Base-by-base conservation (phyloP, 352 stramenopile genomes). In the Pythium rhizo-oryzae region DNA sequence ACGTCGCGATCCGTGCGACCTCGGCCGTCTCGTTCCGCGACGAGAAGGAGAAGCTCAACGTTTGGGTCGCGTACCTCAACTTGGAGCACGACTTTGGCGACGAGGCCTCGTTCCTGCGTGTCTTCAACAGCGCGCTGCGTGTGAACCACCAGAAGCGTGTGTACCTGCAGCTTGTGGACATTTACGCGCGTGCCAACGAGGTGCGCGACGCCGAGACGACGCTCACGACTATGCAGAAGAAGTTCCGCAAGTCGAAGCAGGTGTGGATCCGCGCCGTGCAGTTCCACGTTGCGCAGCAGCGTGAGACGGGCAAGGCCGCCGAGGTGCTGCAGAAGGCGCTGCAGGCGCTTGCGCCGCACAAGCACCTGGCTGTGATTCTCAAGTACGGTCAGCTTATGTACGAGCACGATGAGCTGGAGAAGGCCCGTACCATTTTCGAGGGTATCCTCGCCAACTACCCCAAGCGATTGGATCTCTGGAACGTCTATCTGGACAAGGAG, bases 401-500 rank as follows among this genome's bases (percentile, higher is more conserved):
- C 76, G 96, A 99, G 70, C 80, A 93, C 55, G 91, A 87, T 57
- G 92, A 96, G 71, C 61, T 96, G 28, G 97, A 99, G 73, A 96
- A 97, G 69, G 97, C 90, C 37, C 85, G 97, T 41, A 99, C 96
- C 11, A 96, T 99, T 47, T 99, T 98, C 46, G 96, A 98, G 66
- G 93, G 92, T 35, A 80, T 99, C 15, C 61, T 99, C 46, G 78
- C 87, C 43, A 99, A 97, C 71, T 96, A 99, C 82, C 91, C 92
- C 18, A 99, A 99, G 80, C 92, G 96, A 28, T 88, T 98, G 66
- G 97, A 99, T 76, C 71, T 99, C 25, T 95, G 97, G 78, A 99
- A 98, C 79, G 94, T 99, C 23, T 98, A 98, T 77, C 70, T 98
- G 71, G 97, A 99, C 77, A 98, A 98, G 79, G 97, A 99, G 82